Base-by-base conservation (phyloP, 1,284 basidiomycete species). In the Cutaneotrichosporon curvatum region DNA sequence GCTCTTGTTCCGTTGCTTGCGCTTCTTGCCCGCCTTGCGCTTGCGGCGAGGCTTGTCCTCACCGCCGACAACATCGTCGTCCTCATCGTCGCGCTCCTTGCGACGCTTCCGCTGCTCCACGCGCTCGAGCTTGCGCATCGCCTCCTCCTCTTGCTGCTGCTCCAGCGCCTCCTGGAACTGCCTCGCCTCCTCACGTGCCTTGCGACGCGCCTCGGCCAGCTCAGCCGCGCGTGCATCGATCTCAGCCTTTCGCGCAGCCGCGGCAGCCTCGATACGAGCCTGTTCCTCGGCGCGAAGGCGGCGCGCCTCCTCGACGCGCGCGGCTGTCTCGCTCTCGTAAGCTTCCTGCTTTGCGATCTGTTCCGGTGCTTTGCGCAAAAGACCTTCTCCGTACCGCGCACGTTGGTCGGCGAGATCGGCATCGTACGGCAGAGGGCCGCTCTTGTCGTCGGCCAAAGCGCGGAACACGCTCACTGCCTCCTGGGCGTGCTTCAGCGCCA, bases 381-480 rank as follows among this genome's bases (percentile, higher is more conserved):
- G 81, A 62, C 79, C 83, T 50, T 88, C 84, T 21, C 89, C 87
- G 60, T 94, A 95, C 63, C 85, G 84, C 36, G 82, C 78, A 47
- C 91, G 81, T 59, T 94, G 86, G 59, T 90, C 84, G 0, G 89
- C 88, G 39, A 94, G 78, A 41, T 92, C 88, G 7, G 79, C 76
- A 58, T 78, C 85, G 69, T 94, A 96, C 0, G 88, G 87, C n/a
- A 91, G 76, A 34, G 77, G 73, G 0, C 78, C 67, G 0, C 82
- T 78, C 49, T 78, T 78, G 59, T 91, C 87, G 12, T 79, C 78
- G 0, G 87, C 85, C 10, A 96, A 76, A 0, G 83, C 81, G 9
- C 80, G 83, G 72, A 94, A 95, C 6, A 90, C 73, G 56, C 87
- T 91, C 70, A 90, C 87, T 2, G 90, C 87, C 60, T 87, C 82